These are phyloP conservation scores for Trichosporon ovoides DNA, from an alignment of 1,284 basidiomycete genomes.

Conservation along the genomic window DNA sequence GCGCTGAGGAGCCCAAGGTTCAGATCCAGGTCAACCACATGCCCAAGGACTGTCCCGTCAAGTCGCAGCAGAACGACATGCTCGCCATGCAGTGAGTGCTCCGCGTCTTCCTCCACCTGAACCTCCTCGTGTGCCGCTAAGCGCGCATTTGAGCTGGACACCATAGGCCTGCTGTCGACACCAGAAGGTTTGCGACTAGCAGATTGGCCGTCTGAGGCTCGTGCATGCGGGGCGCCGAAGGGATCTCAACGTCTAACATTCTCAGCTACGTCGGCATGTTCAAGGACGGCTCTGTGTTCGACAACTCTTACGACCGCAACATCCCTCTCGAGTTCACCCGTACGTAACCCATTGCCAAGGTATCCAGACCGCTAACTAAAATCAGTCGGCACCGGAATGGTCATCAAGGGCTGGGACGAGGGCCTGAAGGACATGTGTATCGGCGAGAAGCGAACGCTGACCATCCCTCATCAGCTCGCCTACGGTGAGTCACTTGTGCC, in stretches of 20 bases:
- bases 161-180: no score
- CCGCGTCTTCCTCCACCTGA: not conserved
- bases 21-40: constrained; percentile 48
- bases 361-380: not conserved
- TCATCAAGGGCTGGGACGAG: constrained; percentile 52
- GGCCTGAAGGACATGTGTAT: constrained; percentile 69
- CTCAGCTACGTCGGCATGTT: constrained; percentile 53
- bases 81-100: constrained; percentile 50
- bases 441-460: constrained; percentile 84
- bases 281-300: constrained; percentile 53
- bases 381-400: constrained; percentile 53
- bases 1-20: constrained; percentile 21
- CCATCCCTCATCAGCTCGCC: constrained; percentile 68
- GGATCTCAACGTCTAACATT: no score
- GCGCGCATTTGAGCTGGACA: no score
- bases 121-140: no score
- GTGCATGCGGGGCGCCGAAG: no score
- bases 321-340: constrained; percentile 53
- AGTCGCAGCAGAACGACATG: constrained; percentile 52
- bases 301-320: constrained; percentile 53
- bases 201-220: no score
- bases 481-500: constrained; percentile 70
- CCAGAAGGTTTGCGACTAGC: no score
- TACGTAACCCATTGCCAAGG: constrained; percentile 26
- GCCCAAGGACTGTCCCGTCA: constrained; percentile 51